Conservation (phyloP, 768 basidiomycete species). For the Boletus reticuloceps region DNA sequence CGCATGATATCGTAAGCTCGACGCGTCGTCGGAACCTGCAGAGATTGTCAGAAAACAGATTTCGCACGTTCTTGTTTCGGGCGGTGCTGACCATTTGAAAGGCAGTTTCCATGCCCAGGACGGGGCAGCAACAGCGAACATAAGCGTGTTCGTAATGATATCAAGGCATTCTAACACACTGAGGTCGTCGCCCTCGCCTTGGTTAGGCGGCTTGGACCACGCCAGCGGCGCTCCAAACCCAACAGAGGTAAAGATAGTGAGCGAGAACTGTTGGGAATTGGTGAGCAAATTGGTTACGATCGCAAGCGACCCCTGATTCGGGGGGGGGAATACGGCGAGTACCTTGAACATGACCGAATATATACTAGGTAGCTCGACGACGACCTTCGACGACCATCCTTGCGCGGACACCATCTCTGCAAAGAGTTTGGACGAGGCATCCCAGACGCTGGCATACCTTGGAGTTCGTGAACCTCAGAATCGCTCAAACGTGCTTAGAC, state of each 20-base stretch:
- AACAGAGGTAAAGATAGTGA: constrained; percentile 16
- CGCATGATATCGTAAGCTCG: constrained; percentile 18
- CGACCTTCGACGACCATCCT: constrained; percentile 9
- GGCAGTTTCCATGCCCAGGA: constrained; percentile 21
- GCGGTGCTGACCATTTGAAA: constrained; percentile 8
- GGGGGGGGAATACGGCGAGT: no score
- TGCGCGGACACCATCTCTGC: constrained; percentile 11
- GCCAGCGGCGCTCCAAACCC: constrained; percentile 18
- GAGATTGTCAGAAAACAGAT: not conserved
- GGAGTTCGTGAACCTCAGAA: not conserved
- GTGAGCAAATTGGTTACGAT: not conserved
- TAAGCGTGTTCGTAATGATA: not conserved
- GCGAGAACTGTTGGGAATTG: constrained; percentile 9
- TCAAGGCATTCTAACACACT: constrained; percentile 9
- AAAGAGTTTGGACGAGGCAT: constrained; percentile 8
- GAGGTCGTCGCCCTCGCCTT: constrained; percentile 1
- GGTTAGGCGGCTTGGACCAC: constrained; percentile 5
- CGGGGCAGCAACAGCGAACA: constrained; percentile 6
- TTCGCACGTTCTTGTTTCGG: no score
- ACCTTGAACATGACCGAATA: constrained; percentile 12
- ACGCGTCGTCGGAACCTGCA: constrained; percentile 16
- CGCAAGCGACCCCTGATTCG: no score
- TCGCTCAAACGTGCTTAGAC: not conserved
- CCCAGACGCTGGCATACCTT: constrained; percentile 17
- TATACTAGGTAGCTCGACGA: constrained; percentile 9